Conservation (phyloP, 495 filamentous ascomycete genomes). For the Podospora comata region DNA sequence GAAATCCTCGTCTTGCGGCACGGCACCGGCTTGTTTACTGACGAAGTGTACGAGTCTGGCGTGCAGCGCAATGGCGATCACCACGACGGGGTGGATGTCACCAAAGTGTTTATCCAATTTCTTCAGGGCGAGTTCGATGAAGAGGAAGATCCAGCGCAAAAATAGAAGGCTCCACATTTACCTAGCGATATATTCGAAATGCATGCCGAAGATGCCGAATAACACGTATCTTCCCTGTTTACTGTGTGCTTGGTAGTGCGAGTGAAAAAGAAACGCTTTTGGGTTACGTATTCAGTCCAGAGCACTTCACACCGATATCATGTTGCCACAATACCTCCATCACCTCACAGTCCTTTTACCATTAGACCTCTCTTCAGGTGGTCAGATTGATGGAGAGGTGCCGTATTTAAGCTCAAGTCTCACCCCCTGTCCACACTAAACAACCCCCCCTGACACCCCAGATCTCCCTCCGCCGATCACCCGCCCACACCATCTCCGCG, state of each 20-base stretch:
- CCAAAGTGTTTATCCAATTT: slow-evolving; percentile 69
- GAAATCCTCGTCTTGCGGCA: slow-evolving; percentile 64
- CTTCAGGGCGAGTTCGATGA: slow-evolving; percentile 49
- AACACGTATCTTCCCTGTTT: too few relatives aligned
- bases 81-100: slow-evolving; percentile 74
- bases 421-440: neutral
- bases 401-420: too few relatives aligned
- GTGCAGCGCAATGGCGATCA: slow-evolving; percentile 58
- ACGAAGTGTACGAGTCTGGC: slow-evolving; percentile 62
- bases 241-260: too few relatives aligned
- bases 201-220: too few relatives aligned
- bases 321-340: too few relatives aligned
- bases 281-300: too few relatives aligned
- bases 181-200: neutral
- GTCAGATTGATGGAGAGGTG: too few relatives aligned
- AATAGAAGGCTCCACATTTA: neutral
- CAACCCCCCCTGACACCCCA: neutral
- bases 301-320: too few relatives aligned
- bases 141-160: neutral
- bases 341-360: too few relatives aligned
- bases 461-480: neutral
- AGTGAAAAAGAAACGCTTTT: too few relatives aligned
- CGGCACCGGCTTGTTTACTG: slow-evolving; percentile 60
- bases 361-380: too few relatives aligned
- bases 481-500: too few relatives aligned